Evolutionary conservation across 2,329 filamentous ascomycete genomes (phyloP), one percentile per base, ranked within the genome.

Genomic region (Uncinocarpus reesii): DNA sequence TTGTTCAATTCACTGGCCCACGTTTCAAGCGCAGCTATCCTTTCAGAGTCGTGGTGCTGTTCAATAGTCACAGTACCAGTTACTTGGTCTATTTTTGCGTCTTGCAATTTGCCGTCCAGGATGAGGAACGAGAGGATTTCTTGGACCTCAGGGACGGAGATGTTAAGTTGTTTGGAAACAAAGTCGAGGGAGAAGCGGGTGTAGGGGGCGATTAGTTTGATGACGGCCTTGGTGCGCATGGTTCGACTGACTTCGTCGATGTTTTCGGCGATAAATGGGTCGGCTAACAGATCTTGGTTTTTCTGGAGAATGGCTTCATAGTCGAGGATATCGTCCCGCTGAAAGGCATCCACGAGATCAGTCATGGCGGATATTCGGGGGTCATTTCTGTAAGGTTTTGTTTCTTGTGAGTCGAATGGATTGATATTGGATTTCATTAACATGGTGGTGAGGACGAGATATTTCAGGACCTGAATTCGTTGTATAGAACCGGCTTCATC

Each of bases 341-440:
- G 92, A 66, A 95, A 98, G 8, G 92, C 88, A 59, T 96, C 89
- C 18, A 98, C 92, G 0, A 98, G 77, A 58, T 95, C 86, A 1
- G 89, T 96, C 90, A 98, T 98, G 57, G 88, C 90, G 2, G 87
- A 84, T 57, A 98, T 95, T 50, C 90, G 85, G 4, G 88, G 85
- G 64, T 98, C 90, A 57, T 86, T 90, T 69, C 88, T 90, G 74
- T 98, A 98, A 0, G 92, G 92, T 70, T 96, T 96, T 15, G 90
- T 96, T 71, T 98, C 92, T 66, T 96, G 92, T 7, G 89, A 95
- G 67, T 96, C 90, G 65, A 98, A 96, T 0, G 92, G 92, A 65
- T 96, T 96, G 77, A 98, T 98, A 66, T 93, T 81, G 34, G 90
- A 95, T 63, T 90, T 89, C 86, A 95, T 95, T 50, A 98, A 75